phyloP scores from a whole-genome alignment of 1,284 basidiomycete genomes.

The Peniophora sp. region DNA sequence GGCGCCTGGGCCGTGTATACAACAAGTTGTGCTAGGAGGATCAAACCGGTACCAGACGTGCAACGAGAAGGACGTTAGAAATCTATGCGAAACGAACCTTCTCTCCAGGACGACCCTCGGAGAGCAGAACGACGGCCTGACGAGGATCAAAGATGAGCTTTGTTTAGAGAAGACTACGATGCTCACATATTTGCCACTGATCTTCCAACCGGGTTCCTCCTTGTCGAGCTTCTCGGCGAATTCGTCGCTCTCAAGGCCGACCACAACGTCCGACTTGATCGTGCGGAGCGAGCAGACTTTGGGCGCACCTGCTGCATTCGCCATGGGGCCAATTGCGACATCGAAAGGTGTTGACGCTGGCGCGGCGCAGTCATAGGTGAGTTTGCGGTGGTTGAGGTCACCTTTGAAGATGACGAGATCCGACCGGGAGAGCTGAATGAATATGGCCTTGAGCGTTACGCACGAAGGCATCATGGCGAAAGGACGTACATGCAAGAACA shows the following conservation, averaged over 20 bases:
- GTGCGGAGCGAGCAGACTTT: slow-evolving; percentile 81
- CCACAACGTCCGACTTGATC: slow-evolving; percentile 82
- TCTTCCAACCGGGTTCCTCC: slow-evolving; percentile 93
- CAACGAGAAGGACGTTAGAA: too few species aligned
- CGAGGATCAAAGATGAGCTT: slow-evolving; percentile 4
- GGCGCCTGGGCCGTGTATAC: background rate
- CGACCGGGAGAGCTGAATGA: slow-evolving; percentile 69
- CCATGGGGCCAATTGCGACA: slow-evolving; percentile 90
- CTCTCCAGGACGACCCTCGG: slow-evolving; percentile 79
- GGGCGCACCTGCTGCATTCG: slow-evolving; percentile 82
- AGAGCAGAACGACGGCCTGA: slow-evolving; percentile 80
- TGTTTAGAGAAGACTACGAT: background rate
- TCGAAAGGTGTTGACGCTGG: slow-evolving; percentile 89
- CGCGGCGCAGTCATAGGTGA: slow-evolving; percentile 91
- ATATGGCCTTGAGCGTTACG: too few species aligned
- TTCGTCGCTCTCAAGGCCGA: slow-evolving; percentile 65
- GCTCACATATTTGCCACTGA: slow-evolving; percentile 90
- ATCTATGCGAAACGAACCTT: slow-evolving; percentile 64
- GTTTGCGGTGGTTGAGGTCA: slow-evolving; percentile 67
- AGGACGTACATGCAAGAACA: slow-evolving; percentile 69
- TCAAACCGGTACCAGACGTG: too few species aligned
- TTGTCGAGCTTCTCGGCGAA: slow-evolving; percentile 79
- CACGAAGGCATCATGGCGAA: too few species aligned
- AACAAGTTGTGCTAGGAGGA: background rate
- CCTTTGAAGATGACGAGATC: slow-evolving; percentile 97